Evolutionary conservation across 169 alveolate species (phyloP).

Genomic region (Condylostoma magnum): DNA sequence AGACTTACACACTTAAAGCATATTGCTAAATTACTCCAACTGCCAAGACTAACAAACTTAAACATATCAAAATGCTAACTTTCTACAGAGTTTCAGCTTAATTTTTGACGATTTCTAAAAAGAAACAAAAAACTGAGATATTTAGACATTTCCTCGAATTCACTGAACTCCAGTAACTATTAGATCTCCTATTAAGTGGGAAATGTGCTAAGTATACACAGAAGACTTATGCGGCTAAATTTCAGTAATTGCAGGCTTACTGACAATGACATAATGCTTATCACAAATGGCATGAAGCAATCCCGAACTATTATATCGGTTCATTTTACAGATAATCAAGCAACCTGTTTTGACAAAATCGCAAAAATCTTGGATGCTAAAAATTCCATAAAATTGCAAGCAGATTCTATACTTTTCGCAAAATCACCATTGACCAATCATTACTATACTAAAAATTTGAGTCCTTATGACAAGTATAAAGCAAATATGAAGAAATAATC

Average conservation of each 20-base stretch:
- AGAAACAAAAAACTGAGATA: background rate
- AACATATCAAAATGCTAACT: conserved; percentile 3
- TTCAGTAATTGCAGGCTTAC: background rate
- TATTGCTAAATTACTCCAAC: background rate
- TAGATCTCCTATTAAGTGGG: background rate
- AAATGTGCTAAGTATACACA: background rate
- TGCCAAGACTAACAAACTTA: background rate
- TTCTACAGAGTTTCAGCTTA: background rate
- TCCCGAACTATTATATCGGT: background rate
- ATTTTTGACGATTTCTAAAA: background rate
- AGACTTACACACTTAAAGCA: background rate
- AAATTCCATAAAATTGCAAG: background rate
- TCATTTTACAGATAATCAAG: conserved; percentile 12
- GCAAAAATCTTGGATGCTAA: conserved; percentile 1
- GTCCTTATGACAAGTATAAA: background rate
- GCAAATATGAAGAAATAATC: background rate
- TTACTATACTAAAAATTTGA: background rate
- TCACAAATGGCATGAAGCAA: background rate
- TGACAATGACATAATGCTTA: background rate
- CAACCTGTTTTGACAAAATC: background rate
- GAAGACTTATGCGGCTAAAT: background rate
- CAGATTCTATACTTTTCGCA: conserved; percentile 2
- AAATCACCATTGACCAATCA: background rate
- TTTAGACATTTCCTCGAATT: conserved; percentile 12
- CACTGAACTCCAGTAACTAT: background rate